Evolutionary conservation across 163 green algal species (phyloP), one percentile per base, ranked within the genome.

Genomic region (Prototheca wickerhamii): DNA sequence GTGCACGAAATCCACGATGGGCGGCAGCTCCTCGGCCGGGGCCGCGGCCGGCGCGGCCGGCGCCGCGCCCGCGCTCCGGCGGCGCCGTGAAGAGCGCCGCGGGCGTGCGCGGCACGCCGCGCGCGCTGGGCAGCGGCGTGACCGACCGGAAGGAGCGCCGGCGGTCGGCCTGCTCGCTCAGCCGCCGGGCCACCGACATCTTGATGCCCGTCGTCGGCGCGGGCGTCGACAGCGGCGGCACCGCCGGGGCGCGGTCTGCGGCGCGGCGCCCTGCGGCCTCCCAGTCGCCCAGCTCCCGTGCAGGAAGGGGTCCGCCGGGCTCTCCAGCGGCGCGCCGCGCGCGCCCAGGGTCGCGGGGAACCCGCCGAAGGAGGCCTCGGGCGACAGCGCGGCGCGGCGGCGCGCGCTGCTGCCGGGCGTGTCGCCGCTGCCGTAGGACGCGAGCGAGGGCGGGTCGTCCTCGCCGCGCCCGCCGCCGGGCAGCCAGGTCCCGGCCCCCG

Each of bases 131-230:
- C 15, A 6, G 20, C 15, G 46, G 6, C 12, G 25, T 12, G 42
- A 15, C 7, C 17, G 30, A 7, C 8, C 15, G 58, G 4, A 15
- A n/a, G 10, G 46, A 44, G 30, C 49, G 63, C 29, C 43, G 51
- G 29, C 65, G 54, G 42, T 67, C 55, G 3, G 63, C 57, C 35
- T 76, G 63, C 61, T 76, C 69, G 7, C 59, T 71, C 50, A 71
- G 44, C 10, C 65, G 44, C 6, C 46, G 49, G 5, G 60, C 60
- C 34, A 66, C 60, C 60, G 46, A 66, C 50, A 66, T 28, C 34
- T 56, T 43, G 49, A 66, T 58, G 15, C 46, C 60, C 35, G 50
- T 60, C 17, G 30, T 28, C 46, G 46, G 46, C 23, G 46, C 12
- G 12, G 1, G 46, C 46, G 12, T 25, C 46, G n/a, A n/a, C n/a